Base-by-base conservation (phyloP, 2,329 filamentous ascomycete species). In the Aureobasidium uvarum region DNA sequence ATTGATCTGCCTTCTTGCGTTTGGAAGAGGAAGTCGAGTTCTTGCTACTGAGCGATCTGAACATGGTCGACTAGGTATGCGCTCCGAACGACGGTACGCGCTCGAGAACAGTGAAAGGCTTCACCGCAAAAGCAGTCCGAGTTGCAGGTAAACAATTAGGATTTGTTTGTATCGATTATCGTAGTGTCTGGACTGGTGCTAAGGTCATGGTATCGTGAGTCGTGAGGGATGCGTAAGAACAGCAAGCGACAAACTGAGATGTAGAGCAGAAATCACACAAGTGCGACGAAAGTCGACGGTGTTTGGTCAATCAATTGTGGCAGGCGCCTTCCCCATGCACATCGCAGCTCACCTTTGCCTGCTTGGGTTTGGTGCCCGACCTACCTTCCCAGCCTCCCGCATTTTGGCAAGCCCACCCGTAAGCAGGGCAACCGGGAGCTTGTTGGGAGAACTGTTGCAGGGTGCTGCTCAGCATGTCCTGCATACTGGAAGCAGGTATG, bases 1-100 rank as follows among this genome's bases (percentile, higher is more conserved):
- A 58, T 43, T 60, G 65, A 23, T 48, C 62, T 72, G 67, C 66
- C 50, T 75, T 72, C 56, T 74, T 73, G 52, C 67, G 58, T n/a
- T 65, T 64, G n/a, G 67, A 68, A 8, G 64, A 66, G 33, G 67
- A 68, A 11, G 46, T 16, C 36, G 73, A 73, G 71, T 72, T 74
- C 68, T 75, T 77, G 51, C 67, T 66, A 41, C 67, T 62, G 10
- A 65, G 55, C 25, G 66, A 63, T 36, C 66, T 59, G 59, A 67
- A 67, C 67, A 68, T 68, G 51, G 45, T 59, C 62, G 66, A 38
- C 25, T 36, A 45, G 4, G 18, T 25, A n/a, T 45, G 56, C 23
- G 56, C 18, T 7, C n/a, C 28, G 8, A 5, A 16, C n/a, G 41
- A 39, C 41, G 23, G 28, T 28, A 36, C 11, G 56, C 41, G 41